A percentile compares a stretch with the other conserved stretches of the same genome.
Evolutionary conservation across 2,329 filamentous ascomycete genomes (phyloP).

Genomic region (Ceratocystiopsis minuta): DNA sequence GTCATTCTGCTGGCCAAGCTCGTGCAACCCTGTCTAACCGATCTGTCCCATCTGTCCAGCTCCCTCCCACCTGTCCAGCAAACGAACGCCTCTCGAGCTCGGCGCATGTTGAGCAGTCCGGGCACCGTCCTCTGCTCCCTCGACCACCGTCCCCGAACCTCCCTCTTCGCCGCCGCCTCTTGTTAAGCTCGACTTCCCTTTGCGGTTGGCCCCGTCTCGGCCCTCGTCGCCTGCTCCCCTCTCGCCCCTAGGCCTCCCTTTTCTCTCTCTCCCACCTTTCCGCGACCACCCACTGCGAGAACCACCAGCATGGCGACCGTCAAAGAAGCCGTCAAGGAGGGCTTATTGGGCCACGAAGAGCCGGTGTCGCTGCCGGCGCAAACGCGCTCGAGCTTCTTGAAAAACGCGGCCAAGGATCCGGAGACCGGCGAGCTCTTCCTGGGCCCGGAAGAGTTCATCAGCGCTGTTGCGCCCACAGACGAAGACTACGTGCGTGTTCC

Average conservation of each 20-base stretch:
- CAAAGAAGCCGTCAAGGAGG: slow-evolving; percentile 62
- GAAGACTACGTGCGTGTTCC: slow-evolving; percentile 71
- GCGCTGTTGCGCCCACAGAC: slow-evolving; percentile 67
- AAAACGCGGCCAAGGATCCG: slow-evolving; percentile 58
- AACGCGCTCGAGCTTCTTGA: slow-evolving; percentile 57
- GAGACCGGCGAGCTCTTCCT: slow-evolving; percentile 63
- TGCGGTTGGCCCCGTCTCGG: background rate
- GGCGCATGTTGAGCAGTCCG: too few species aligned
- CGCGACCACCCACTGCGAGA: too few species aligned
- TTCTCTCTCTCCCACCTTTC: background rate
- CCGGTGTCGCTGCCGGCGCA: slow-evolving; percentile 50
- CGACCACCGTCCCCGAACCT: too few species aligned
- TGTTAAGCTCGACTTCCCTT: background rate
- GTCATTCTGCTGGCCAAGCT: too few species aligned
- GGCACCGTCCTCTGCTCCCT: too few species aligned
- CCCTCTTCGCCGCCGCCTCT: too few species aligned
- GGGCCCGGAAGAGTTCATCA: slow-evolving; percentile 71
- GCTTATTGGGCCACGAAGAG: slow-evolving; percentile 46
- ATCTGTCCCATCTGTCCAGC: too few species aligned
- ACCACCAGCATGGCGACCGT: slow-evolving; percentile 25
- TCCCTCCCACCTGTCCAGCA: too few species aligned
- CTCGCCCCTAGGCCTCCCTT: background rate
- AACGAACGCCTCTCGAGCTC: too few species aligned
- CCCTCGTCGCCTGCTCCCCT: background rate
- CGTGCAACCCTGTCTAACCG: too few species aligned